phyloP scores from a whole-genome alignment of 2,329 filamentous ascomycete species.

The Botryotinia globosa region DNA sequence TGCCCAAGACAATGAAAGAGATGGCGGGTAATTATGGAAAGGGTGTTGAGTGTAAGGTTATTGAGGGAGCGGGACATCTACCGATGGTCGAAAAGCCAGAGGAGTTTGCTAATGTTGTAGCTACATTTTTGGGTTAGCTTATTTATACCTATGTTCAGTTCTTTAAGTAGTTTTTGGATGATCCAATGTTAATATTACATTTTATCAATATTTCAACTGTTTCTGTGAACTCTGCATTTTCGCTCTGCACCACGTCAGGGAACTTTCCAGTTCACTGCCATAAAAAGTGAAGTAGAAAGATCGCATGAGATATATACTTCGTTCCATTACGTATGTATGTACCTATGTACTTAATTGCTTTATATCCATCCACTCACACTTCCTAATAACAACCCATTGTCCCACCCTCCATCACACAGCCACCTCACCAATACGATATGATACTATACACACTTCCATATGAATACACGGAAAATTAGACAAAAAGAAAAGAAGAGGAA shows the following conservation, averaged over 20 bases:
- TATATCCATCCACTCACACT: not conserved
- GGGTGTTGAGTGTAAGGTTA: conserved; percentile 58
- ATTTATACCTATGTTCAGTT: too few relatives aligned
- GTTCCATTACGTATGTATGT: not conserved
- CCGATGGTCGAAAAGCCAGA: conserved; percentile 77
- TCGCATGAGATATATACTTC: not conserved
- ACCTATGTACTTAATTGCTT: not conserved
- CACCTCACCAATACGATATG: not conserved
- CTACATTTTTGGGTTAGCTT: conserved; percentile 48
- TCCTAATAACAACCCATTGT: not conserved
- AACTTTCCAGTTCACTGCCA: not conserved
- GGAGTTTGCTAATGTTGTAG: conserved; percentile 64
- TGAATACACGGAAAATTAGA: not conserved
- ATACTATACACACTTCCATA: not conserved
- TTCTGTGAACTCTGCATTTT: too few relatives aligned
- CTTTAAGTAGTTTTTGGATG: not conserved
- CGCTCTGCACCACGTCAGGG: accelerated
- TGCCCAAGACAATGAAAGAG: conserved; percentile 77
- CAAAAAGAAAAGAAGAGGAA: not conserved
- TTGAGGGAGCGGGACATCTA: conserved; percentile 72
- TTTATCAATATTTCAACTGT: not conserved
- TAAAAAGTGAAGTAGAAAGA: not conserved
- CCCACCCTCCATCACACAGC: not conserved
- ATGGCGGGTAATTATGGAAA: conserved; percentile 60
- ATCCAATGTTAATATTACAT: not conserved